phyloP scores from a whole-genome alignment of 2,329 filamentous ascomycete species.

The Sporothrix euskadiensis region DNA sequence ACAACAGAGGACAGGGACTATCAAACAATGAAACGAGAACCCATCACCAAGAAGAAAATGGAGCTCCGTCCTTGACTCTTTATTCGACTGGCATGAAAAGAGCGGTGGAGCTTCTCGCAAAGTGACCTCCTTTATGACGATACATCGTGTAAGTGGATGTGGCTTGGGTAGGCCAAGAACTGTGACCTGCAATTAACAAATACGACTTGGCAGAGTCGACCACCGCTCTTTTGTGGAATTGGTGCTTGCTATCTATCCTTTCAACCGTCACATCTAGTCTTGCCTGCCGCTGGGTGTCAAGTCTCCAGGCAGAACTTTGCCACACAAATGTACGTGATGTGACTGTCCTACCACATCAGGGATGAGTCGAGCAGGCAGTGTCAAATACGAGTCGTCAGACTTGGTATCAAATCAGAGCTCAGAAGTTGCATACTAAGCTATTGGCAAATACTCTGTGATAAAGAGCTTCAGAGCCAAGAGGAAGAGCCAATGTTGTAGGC shows the following conservation, averaged over 20 bases:
- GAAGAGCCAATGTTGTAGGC: background rate
- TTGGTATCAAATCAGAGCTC: conserved; percentile 6
- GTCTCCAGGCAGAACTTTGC: conserved; percentile 3
- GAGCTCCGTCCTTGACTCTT: background rate
- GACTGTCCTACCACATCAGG: background rate
- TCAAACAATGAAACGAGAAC: background rate
- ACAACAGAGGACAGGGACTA: background rate
- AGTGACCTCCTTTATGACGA: background rate
- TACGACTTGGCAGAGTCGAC: background rate
- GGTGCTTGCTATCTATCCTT: background rate
- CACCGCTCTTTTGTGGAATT: conserved; percentile 1
- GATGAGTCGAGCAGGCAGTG: background rate
- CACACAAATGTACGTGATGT: background rate
- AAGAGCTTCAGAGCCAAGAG: background rate
- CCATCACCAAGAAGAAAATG: background rate
- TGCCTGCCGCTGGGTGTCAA: background rate
- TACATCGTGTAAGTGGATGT: background rate
- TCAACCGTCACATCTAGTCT: background rate
- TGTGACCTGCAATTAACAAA: background rate
- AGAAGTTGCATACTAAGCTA: background rate
- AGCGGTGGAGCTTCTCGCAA: background rate
- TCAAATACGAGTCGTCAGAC: background rate
- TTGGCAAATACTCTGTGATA: background rate
- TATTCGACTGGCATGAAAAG: background rate
- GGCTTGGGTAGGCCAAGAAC: background rate